Percentiles rank a stretch among this genome's conserved stretches.
Conservation (phyloP, 495 filamentous ascomycete genomes). For the Hyaloscypha bicolor region DNA sequence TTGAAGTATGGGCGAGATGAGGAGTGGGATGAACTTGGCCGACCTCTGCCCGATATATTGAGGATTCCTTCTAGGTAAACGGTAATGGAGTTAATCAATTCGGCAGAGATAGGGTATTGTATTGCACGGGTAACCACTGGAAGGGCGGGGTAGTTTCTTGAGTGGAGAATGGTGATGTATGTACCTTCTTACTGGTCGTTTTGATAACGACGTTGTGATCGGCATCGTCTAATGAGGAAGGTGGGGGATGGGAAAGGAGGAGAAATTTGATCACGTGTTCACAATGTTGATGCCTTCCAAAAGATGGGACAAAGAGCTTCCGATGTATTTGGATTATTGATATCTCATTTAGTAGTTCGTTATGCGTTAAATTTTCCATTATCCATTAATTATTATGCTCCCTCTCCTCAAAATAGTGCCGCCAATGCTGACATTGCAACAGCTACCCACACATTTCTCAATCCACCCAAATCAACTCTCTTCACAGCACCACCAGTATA, state of each 20-base stretch:
- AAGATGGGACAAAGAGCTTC: not conserved
- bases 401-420: too few species aligned
- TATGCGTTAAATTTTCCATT: too few species aligned
- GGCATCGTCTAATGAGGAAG: not conserved
- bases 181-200: not conserved
- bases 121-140: not conserved
- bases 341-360: too few species aligned
- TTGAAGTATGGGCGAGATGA: not conserved
- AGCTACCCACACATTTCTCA: too few species aligned
- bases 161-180: not conserved
- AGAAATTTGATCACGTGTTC: not conserved
- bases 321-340: too few species aligned
- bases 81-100: not conserved
- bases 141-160: not conserved
- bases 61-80: not conserved
- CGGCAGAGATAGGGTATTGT: not conserved
- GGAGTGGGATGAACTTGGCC: not conserved
- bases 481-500: slow-evolving; percentile 9
- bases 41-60: not conserved
- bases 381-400: too few species aligned
- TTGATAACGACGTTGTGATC: not conserved
- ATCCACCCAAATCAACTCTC: too few species aligned
- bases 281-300: not conserved
- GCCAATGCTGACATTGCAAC: too few species aligned
- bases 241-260: not conserved